These are phyloP conservation scores for Naganishia antarctica DNA, from an alignment of 768 basidiomycete species.

Conservation along the genomic window DNA sequence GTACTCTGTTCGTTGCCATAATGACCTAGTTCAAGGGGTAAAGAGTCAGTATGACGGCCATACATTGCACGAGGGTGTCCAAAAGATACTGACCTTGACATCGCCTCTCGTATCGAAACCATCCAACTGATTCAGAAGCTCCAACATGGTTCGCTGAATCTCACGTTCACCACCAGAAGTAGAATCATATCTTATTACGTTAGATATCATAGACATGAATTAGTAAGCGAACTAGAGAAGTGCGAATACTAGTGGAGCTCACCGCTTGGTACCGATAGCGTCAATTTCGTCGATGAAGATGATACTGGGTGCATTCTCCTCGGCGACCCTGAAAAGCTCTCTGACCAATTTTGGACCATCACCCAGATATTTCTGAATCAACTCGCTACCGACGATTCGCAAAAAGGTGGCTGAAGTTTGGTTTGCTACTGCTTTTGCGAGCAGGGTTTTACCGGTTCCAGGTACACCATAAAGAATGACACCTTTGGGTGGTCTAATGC, in stretches of 20 bases:
- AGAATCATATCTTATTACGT: slow-evolving; percentile 98
- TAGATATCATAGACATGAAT: too few relatives aligned
- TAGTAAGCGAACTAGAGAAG: too few relatives aligned
- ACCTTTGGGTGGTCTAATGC: slow-evolving; percentile 98
- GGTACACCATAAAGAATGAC: slow-evolving; percentile 98
- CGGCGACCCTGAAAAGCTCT: slow-evolving; percentile 92
- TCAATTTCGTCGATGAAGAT: slow-evolving; percentile 99
- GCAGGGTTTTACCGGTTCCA: slow-evolving; percentile 94
- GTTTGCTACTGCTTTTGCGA: slow-evolving; percentile 96
- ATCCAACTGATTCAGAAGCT: slow-evolving; percentile 94
- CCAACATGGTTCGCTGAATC: slow-evolving; percentile 98
- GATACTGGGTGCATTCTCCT: slow-evolving; percentile 96
- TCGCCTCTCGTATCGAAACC: slow-evolving; percentile 99
- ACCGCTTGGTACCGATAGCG: slow-evolving; percentile 97
- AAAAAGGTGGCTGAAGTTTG: slow-evolving; percentile 98
- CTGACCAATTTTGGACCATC: slow-evolving; percentile 97
- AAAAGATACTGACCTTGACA: slow-evolving; percentile 99
- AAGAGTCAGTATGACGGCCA: not conserved
- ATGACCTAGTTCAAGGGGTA: slow-evolving; percentile 64
- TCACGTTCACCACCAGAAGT: slow-evolving; percentile 98
- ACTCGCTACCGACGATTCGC: slow-evolving; percentile 92
- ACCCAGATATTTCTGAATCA: slow-evolving; percentile 98
- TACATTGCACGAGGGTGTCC: slow-evolving; percentile 51
- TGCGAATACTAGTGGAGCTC: slow-evolving; percentile 44
- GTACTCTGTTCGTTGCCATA: slow-evolving; percentile 86